phyloP scores from a whole-genome alignment of 257 asterid species.

The Sherardia arvensis region DNA sequence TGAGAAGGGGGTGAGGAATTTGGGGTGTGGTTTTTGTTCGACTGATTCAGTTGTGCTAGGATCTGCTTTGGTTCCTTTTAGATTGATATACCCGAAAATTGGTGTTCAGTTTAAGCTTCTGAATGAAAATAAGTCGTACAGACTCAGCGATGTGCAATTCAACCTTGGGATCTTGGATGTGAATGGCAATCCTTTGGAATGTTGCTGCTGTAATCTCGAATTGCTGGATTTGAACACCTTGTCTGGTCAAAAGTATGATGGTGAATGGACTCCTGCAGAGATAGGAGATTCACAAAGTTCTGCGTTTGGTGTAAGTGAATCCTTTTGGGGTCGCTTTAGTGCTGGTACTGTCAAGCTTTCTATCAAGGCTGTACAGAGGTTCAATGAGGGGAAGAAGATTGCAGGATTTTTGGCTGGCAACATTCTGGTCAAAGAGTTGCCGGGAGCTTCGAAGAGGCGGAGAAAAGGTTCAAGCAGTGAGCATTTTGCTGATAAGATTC shows the following conservation, averaged over 20 bases:
- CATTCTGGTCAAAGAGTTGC: slow-evolving; percentile 46
- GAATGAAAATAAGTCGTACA: slow-evolving; percentile 20
- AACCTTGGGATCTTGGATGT: slow-evolving; percentile 60
- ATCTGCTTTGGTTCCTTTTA: slow-evolving; percentile 71
- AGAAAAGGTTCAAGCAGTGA: slow-evolving; percentile 25
- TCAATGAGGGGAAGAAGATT: slow-evolving; percentile 20
- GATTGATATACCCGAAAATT: slow-evolving; percentile 64
- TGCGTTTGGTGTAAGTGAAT: slow-evolving; percentile 16
- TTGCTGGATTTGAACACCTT: slow-evolving; percentile 33
- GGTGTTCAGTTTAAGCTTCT: slow-evolving; percentile 33
- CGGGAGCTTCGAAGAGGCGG: slow-evolving; percentile 27
- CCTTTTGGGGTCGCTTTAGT: slow-evolving; percentile 29
- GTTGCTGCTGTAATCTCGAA: slow-evolving; percentile 69
- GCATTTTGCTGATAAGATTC: slow-evolving; percentile 46
- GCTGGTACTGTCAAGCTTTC: slow-evolving; percentile 38
- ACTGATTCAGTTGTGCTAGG: slow-evolving; percentile 55
- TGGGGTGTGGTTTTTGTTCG: slow-evolving; percentile 78
- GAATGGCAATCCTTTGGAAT: slow-evolving; percentile 61
- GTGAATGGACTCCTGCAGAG: slow-evolving; percentile 21
- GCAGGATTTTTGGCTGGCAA: slow-evolving; percentile 26
- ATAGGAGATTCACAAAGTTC: slow-evolving; percentile 29
- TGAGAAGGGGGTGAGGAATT: slow-evolving; percentile 33
- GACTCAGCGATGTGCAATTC: slow-evolving; percentile 37
- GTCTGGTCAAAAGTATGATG: slow-evolving; percentile 22
- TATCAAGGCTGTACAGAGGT: slow-evolving; percentile 46